Conservation (phyloP, 257 asterid species). For the Orobanche coerulescens region DNA sequence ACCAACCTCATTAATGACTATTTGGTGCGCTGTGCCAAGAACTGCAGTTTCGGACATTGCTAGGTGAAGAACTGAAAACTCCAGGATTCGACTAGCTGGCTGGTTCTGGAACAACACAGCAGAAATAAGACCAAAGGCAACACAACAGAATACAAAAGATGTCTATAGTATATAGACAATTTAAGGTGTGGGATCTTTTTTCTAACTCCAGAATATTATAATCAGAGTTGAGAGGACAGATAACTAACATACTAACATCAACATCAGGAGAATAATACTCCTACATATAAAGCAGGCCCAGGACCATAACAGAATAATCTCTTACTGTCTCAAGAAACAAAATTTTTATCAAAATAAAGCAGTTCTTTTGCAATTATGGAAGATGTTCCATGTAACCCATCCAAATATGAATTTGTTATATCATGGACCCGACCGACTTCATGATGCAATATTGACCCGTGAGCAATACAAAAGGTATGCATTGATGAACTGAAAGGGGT, state of each 20-base stretch:
- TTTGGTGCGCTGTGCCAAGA: slow-evolving; percentile 82
- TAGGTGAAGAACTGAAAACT: slow-evolving; percentile 78
- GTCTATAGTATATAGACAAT: not conserved
- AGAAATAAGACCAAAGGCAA: slow-evolving; percentile 13
- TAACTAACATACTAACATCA: not conserved
- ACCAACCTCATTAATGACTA: slow-evolving; percentile 88
- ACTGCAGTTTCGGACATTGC: slow-evolving; percentile 89
- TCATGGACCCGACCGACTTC: too few species aligned
- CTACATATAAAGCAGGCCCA: not conserved
- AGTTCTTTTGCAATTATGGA: not conserved
- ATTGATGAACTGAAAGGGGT: too few species aligned
- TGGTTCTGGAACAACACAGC: slow-evolving; percentile 39
- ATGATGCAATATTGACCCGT: too few species aligned
- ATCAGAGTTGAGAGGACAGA: not conserved
- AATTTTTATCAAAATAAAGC: not conserved
- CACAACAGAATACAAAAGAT: not conserved
- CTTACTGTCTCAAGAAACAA: not conserved
- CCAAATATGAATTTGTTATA: too few species aligned
- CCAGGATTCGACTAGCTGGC: slow-evolving; percentile 84
- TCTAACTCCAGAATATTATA: not conserved
- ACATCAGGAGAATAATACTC: not conserved
- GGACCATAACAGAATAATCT: not conserved
- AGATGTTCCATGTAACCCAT: not conserved
- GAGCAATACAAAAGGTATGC: too few species aligned
- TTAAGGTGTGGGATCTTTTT: not conserved